Evolutionary conservation across 139 green algal species (phyloP), one percentile per base, ranked within the genome.

Genomic region (Micromonas pusilla): DNA sequence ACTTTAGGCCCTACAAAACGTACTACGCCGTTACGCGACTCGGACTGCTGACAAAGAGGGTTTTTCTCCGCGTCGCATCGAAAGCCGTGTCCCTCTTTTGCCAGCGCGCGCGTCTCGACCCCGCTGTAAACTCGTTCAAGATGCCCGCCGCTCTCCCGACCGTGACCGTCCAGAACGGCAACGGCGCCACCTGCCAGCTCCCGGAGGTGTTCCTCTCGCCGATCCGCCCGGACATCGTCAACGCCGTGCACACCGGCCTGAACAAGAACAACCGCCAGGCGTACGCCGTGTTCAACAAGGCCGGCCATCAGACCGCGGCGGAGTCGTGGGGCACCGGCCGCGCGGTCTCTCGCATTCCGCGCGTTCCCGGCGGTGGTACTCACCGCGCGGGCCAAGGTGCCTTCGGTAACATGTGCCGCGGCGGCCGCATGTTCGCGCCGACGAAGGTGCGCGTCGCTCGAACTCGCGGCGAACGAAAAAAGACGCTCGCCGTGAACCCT

Each of bases 321-420:
- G 96, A 98, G 89, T 99, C 96, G 1, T 99, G 96, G 96, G 96
- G 96, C 66, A 99, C 96, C 39, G 96, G 96, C 66, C 92, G 96
- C 71, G 96, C 96, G 62, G 96, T 99, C 81, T 99, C 96, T 30
- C 96, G 96, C 96, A 99, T 99, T 84, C 96, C 96, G 26, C 96
- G 96, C 88, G 96, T 99, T 52, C 96, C 96, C 45, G 96, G 94
- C 63, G 93, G 90, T 80, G 93, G 92, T 78, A 97, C 93, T 33
- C 95, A 99, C 90, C 85, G 95, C 39, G 95, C 95, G 25, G 96
- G 96, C 45, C 96, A 99, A 90, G 96, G 89, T 85, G 96, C 96
- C 62, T 99, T 98, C 81, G 96, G 96, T 72, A 99, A 99, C 92
- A 99, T 99, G 96, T 97, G 93, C 89, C 92, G 96, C 53, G 96